Conservation (phyloP, 2,329 filamentous ascomycete genomes). For the Penicillium psychrosexuale region DNA sequence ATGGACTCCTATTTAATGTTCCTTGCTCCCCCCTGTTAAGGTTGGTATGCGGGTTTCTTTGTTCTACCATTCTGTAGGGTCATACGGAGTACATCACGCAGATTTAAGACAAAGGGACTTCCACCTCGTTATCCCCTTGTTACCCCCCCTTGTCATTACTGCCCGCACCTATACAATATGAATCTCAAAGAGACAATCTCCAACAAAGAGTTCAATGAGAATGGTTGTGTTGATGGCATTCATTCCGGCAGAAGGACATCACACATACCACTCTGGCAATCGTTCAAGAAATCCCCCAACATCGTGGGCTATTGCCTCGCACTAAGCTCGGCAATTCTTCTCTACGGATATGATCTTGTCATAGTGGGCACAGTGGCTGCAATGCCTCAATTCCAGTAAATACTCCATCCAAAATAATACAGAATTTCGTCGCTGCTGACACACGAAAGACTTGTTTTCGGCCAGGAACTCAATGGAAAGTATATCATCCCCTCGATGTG, state of each 20-base stretch:
- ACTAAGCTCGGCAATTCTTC: constrained; percentile 21
- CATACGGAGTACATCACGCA: too few species aligned
- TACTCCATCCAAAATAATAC: background rate
- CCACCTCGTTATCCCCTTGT: background rate
- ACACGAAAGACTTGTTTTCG: constrained; percentile 24
- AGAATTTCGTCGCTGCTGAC: background rate
- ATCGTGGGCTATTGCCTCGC: constrained; percentile 19
- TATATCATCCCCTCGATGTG: constrained; percentile 41
- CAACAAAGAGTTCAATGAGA: constrained; percentile 1
- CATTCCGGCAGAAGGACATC: background rate
- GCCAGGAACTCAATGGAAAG: constrained; percentile 26
- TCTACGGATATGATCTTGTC: constrained; percentile 30
- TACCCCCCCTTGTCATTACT: background rate
- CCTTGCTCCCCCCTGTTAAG: constrained; percentile 1
- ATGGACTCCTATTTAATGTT: background rate
- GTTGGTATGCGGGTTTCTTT: background rate
- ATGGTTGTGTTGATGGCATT: background rate
- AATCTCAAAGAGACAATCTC: background rate
- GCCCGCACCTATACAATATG: background rate
- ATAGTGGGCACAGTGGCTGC: constrained; percentile 28
- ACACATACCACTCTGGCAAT: constrained; percentile 16
- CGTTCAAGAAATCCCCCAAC: constrained; percentile 14
- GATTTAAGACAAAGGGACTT: background rate
- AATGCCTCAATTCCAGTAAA: constrained; percentile 30
- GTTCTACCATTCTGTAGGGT: background rate